phyloP scores from a whole-genome alignment of 306 rosid genomes.

The Pyrus bretschneideri region DNA sequence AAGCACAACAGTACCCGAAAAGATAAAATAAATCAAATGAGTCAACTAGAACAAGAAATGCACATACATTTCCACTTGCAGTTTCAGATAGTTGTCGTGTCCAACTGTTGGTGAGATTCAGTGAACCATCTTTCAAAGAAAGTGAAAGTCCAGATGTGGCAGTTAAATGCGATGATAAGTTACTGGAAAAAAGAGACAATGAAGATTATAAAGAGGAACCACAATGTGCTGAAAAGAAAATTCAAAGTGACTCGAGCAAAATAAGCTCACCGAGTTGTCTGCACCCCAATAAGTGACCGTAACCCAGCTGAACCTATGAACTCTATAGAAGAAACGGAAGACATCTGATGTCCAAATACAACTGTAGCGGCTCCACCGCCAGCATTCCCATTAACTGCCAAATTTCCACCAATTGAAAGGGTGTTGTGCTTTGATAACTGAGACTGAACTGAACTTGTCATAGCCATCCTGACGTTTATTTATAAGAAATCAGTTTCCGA shows the following conservation, averaged over 20 bases:
- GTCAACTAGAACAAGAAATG: constrained; percentile 11
- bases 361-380: constrained; percentile 92
- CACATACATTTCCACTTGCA: constrained; percentile 64
- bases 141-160: constrained; percentile 75
- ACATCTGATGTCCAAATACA: constrained; percentile 62
- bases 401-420: constrained; percentile 63
- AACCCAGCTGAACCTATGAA: constrained; percentile 80
- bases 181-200: constrained; percentile 35
- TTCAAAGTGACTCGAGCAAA: constrained; percentile 4
- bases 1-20: not conserved
- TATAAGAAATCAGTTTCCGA: constrained; percentile 20
- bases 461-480: constrained; percentile 77
- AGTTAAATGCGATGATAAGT: constrained; percentile 64
- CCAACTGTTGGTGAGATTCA: constrained; percentile 89
- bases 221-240: constrained; percentile 3
- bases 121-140: constrained; percentile 79
- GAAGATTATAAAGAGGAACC: not conserved
- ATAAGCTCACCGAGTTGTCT: constrained; percentile 67
- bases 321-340: constrained; percentile 66
- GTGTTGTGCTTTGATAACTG: constrained; percentile 63
- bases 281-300: constrained; percentile 70
- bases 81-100: constrained; percentile 86
- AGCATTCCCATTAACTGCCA: constrained; percentile 61
- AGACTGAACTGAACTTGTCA: constrained; percentile 85
- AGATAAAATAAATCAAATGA: not conserved